A percentile compares a stretch with the other conserved stretches of the same genome.
Evolutionary conservation across 306 rosid species (phyloP).

Genomic region (Citrullus mucosospermus): DNA sequence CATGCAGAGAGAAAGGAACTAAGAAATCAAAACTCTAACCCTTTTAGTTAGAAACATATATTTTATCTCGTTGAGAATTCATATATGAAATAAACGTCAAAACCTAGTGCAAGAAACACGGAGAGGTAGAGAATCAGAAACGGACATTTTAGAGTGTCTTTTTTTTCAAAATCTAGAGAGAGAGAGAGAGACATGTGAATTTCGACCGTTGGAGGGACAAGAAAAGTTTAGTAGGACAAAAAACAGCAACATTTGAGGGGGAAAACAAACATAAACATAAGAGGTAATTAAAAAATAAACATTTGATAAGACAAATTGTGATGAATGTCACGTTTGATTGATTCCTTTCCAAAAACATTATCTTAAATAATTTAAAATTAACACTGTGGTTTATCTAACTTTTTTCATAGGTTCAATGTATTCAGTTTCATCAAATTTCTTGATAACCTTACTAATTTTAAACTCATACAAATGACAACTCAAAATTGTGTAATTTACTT

Average conservation of each 20-base stretch:
- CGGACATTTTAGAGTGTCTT: background rate
- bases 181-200: background rate
- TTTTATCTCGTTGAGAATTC: no score
- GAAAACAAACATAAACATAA: background rate
- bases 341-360: background rate
- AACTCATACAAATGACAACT: background rate
- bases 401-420: background rate
- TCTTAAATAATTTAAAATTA: background rate
- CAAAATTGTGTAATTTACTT: background rate
- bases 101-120: background rate
- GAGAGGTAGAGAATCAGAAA: background rate
- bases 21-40: no score
- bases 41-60: no score
- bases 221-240: background rate
- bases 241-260: background rate
- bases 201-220: conserved; percentile 8
- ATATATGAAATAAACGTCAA: background rate
- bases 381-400: background rate
- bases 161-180: background rate
- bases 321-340: background rate
- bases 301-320: background rate
- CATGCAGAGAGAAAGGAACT: no score
- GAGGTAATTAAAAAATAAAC: background rate
- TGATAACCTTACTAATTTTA: background rate
- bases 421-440: background rate